A percentile compares a stretch with the other conserved stretches of the same genome.
Conservation (phyloP, 345 rosid genomes). For the Euclidium syriacum region DNA sequence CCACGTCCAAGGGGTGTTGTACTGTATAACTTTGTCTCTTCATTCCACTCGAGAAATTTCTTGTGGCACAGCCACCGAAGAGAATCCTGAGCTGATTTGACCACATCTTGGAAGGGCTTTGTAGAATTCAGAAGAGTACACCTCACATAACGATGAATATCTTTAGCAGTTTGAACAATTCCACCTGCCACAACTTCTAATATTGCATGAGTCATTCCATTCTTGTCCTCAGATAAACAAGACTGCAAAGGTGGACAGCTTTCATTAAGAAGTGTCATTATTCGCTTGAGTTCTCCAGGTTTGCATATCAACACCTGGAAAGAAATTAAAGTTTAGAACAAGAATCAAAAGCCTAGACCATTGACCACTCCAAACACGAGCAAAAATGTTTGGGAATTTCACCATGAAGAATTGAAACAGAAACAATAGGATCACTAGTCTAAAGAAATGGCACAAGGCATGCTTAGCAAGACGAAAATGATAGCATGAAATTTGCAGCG, state of each 20-base stretch:
- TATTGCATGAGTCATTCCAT: conserved; percentile 99
- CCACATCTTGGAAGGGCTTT: conserved; percentile 87
- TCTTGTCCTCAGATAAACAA: conserved; percentile 95
- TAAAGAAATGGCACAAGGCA: neutral
- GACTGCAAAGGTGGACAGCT: conserved; percentile 88
- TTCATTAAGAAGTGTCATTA: conserved; percentile 70
- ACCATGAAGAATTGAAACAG: neutral
- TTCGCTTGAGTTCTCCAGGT: conserved; percentile 77
- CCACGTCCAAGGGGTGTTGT: conserved; percentile 95
- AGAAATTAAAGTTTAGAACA: conserved; percentile 14
- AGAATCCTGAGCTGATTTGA: conserved; percentile 97
- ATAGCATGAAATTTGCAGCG: neutral
- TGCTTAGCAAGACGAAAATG: neutral
- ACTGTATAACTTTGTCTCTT: conserved; percentile 79
- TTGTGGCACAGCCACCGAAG: conserved; percentile 92
- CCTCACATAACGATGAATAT: conserved; percentile 89
- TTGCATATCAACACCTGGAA: conserved; percentile 82
- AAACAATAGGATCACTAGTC: neutral
- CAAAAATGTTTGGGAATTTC: conserved; percentile 1
- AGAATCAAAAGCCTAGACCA: conserved; percentile 15
- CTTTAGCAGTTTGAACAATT: conserved; percentile 88
- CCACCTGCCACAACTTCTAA: conserved; percentile 98
- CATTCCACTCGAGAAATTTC: conserved; percentile 94
- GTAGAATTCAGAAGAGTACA: conserved; percentile 97
- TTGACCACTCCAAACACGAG: neutral